These are phyloP conservation scores for Candida frijolesensis DNA, from an alignment of 1,139 yeast species.

Conservation along the genomic window DNA sequence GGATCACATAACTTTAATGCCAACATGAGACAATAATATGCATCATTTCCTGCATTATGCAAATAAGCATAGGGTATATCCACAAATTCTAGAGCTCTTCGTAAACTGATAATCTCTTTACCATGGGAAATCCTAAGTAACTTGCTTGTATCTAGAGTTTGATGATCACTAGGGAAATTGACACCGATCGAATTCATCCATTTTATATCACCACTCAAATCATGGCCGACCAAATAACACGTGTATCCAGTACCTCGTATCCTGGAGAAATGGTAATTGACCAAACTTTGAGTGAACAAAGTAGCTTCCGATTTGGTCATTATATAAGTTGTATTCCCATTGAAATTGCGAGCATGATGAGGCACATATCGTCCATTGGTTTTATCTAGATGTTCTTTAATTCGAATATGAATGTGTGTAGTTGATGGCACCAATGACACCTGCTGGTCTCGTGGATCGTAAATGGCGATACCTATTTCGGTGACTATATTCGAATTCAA, in stretches of 20 bases:
- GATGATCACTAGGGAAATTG: constrained; percentile 37
- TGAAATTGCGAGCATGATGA: constrained; percentile 57
- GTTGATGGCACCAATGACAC: constrained; percentile 44
- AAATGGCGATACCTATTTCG: constrained; percentile 70
- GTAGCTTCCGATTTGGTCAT: constrained; percentile 39
- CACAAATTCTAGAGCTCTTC: constrained; percentile 51
- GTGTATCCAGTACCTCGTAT: constrained; percentile 13
- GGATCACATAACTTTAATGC: constrained; percentile 63
- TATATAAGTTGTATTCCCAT: constrained; percentile 56
- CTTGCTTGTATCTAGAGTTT: constrained; percentile 53
- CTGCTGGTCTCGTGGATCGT: constrained; percentile 56
- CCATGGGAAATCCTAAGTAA: constrained; percentile 36
- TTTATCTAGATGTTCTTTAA: constrained; percentile 48
- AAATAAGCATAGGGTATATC: constrained; percentile 65
- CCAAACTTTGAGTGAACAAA: constrained; percentile 40
- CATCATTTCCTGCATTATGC: constrained; percentile 86
- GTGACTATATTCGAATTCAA: constrained; percentile 47
- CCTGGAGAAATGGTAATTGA: constrained; percentile 42
- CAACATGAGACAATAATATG: constrained; percentile 66
- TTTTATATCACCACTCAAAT: constrained; percentile 59
- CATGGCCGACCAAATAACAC: constrained; percentile 66
- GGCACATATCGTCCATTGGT: constrained; percentile 65
- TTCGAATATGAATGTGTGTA: constrained; percentile 56
- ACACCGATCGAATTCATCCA: constrained; percentile 56
- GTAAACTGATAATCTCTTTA: constrained; percentile 47